Conservation (phyloP, 1,284 basidiomycete genomes). For the Irpex sp. region DNA sequence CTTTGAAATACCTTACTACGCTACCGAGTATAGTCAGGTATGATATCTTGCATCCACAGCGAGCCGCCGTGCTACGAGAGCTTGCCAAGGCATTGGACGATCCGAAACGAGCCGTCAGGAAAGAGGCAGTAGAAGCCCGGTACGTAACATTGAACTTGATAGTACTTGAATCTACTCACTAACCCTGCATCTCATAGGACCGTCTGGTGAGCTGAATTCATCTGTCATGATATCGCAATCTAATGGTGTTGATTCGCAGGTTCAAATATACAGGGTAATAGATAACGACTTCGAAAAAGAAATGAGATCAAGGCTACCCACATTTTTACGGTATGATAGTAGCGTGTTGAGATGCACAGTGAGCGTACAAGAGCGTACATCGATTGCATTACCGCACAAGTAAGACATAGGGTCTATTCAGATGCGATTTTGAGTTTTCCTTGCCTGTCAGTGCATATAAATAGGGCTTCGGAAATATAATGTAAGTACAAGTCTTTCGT, state of each 20-base stretch:
- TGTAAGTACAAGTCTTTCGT: too few relatives aligned
- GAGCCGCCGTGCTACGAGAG: conserved; percentile 67
- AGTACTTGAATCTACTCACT: neutral
- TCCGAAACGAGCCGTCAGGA: conserved; percentile 74
- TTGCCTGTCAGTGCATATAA: too few relatives aligned
- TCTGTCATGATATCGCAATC: neutral
- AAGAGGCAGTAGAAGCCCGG: conserved; percentile 86
- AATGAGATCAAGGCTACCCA: too few relatives aligned
- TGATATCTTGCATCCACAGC: conserved; percentile 75
- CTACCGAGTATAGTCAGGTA: conserved; percentile 77
- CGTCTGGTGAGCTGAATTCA: neutral
- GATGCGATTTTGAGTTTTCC: too few relatives aligned
- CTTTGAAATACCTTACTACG: conserved; percentile 70
- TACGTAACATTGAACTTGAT: conserved; percentile 19
- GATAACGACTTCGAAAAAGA: too few relatives aligned
- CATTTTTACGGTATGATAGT: too few relatives aligned
- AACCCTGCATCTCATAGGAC: neutral
- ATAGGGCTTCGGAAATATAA: too few relatives aligned
- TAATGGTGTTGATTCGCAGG: neutral
- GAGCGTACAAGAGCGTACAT: too few relatives aligned
- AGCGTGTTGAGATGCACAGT: too few relatives aligned
- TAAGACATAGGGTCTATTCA: too few relatives aligned
- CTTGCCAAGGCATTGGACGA: conserved; percentile 81
- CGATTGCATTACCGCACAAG: too few relatives aligned
- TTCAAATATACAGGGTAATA: conserved; percentile 9